Evolutionary conservation across 176 grass and related monocot species (phyloP).

Genomic region (Carex cristatella): DNA sequence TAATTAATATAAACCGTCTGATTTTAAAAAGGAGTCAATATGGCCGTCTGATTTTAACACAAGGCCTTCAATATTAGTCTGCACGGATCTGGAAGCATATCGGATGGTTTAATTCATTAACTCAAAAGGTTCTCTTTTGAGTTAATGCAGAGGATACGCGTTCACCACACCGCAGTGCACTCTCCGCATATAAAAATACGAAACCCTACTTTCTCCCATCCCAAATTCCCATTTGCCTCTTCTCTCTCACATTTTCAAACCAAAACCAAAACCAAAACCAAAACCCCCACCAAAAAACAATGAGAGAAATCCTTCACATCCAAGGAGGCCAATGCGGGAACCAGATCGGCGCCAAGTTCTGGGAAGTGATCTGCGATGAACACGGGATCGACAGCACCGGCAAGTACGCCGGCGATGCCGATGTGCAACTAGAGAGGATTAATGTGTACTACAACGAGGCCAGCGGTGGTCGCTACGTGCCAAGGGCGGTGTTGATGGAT

Average conservation of each 20-base stretch:
- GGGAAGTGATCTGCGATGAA: constrained; percentile 99
- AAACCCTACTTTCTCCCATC: constrained; percentile 1
- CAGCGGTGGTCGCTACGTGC: constrained; percentile 60
- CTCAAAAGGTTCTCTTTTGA: no score
- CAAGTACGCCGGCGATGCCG: constrained; percentile 71
- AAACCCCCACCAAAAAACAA: constrained; percentile 21
- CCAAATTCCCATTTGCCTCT: not conserved
- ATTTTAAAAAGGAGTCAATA: no score
- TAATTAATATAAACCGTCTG: no score
- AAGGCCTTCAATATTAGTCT: no score
- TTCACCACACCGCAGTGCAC: no score
- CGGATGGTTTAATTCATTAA: no score
- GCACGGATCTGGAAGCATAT: no score
- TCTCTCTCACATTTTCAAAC: not conserved
- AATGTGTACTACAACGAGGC: constrained; percentile 99
- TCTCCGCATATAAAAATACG: constrained; percentile 7
- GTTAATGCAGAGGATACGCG: no score
- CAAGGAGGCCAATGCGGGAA: constrained; percentile 99
- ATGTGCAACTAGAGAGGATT: constrained; percentile 82
- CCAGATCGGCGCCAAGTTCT: constrained; percentile 99
- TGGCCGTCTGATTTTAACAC: no score
- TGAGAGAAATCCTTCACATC: constrained; percentile 97
- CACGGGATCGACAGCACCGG: constrained; percentile 81
- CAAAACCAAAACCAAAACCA: constrained; percentile 13
- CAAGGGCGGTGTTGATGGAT: constrained; percentile 90